phyloP scores from a whole-genome alignment of 2,329 filamentous ascomycete genomes.

The Verruconis gallopava region DNA sequence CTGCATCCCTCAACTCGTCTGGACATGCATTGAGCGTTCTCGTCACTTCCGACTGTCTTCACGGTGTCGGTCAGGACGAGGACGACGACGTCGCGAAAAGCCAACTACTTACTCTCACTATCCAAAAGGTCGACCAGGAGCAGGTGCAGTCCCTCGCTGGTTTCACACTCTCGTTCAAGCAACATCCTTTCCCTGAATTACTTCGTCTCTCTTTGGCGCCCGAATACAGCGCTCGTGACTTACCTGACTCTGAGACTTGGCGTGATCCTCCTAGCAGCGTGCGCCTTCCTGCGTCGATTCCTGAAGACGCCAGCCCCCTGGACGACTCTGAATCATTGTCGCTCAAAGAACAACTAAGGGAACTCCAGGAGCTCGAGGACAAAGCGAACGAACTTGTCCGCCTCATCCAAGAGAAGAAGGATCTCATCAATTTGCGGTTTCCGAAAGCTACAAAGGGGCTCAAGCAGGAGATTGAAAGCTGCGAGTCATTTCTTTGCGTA shows the following conservation, averaged over 20 bases:
- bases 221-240: slow-evolving; percentile 18
- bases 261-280: slow-evolving; percentile 23
- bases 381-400: slow-evolving; percentile 26
- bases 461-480: slow-evolving; percentile 27
- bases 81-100: slow-evolving; percentile 17
- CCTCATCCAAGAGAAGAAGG: slow-evolving; percentile 24
- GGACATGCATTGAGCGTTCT: slow-evolving; percentile 22
- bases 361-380: slow-evolving; percentile 26
- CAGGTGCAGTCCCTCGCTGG: slow-evolving; percentile 20
- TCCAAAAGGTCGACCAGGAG: slow-evolving; percentile 26
- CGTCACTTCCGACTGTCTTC: slow-evolving; percentile 27
- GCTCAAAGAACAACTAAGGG: slow-evolving; percentile 28
- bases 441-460: slow-evolving; percentile 21
- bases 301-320: slow-evolving; percentile 2
- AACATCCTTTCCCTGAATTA: slow-evolving; percentile 19
- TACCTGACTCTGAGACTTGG: slow-evolving; percentile 22
- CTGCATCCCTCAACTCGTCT: slow-evolving; percentile 18
- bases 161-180: slow-evolving; percentile 28
- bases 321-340: slow-evolving; percentile 13
- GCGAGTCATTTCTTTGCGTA: slow-evolving; percentile 30
- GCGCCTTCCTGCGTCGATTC: slow-evolving; percentile 11
- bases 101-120: slow-evolving; percentile 26
- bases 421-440: slow-evolving; percentile 20
- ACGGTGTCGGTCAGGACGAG: slow-evolving; percentile 11
- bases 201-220: slow-evolving; percentile 22